Evolutionary conservation across 1,284 basidiomycete genomes (phyloP).

Genomic region (Naganishia liquefaciens): DNA sequence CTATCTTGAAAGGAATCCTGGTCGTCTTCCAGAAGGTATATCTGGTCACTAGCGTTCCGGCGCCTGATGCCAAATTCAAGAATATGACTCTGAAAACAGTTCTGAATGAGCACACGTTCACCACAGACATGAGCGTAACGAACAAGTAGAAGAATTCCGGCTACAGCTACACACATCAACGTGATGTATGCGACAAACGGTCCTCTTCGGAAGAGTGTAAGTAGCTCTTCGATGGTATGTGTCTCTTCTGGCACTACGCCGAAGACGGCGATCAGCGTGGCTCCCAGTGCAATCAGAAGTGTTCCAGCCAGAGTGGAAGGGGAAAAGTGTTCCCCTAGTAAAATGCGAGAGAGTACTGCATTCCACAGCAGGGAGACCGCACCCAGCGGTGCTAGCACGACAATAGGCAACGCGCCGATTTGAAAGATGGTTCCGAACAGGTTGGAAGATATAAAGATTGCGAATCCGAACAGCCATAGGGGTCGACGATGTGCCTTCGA

Average conservation of each 20-base stretch:
- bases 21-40: conserved; percentile 9
- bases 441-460: conserved; percentile 78
- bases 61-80: conserved; percentile 38
- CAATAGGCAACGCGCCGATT: conserved; percentile 88
- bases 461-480: conserved; percentile 42
- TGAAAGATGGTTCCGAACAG: conserved; percentile 90
- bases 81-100: conserved; percentile 37
- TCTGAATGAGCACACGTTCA: not conserved
- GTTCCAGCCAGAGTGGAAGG: conserved; percentile 82
- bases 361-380: conserved; percentile 93
- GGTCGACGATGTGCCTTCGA: conserved; percentile 74
- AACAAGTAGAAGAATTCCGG: conserved; percentile 66
- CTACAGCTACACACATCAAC: conserved; percentile 65
- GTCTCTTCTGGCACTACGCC: conserved; percentile 89
- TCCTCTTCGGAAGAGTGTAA: conserved; percentile 73
- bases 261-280: conserved; percentile 85
- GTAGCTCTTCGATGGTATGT: conserved; percentile 83
- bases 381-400: conserved; percentile 87
- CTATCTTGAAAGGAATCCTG: conserved; percentile 10
- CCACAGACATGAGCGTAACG: too few species aligned
- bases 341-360: conserved; percentile 81
- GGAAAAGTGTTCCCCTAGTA: conserved; percentile 85
- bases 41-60: conserved; percentile 29
- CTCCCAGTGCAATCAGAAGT: conserved; percentile 81
- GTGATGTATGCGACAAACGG: conserved; percentile 81